Base-by-base conservation (phyloP, 768 basidiomycete species). In the Amanita polypyramis region DNA sequence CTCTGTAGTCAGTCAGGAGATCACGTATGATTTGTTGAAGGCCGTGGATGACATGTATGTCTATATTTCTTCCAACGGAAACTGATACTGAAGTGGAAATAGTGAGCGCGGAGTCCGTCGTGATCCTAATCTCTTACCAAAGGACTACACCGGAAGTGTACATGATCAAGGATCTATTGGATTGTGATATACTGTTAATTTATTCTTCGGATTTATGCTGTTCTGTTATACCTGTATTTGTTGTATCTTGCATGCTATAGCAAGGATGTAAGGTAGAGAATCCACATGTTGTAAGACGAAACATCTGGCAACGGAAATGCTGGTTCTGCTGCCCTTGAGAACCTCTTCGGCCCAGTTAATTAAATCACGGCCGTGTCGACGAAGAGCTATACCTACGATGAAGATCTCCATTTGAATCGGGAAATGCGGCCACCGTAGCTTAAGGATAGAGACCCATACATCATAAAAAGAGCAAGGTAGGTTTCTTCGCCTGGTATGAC, bases 1-100 rank as follows among this genome's bases (percentile, higher is more conserved):
- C 66, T 95, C 92, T n/a, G 84, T 86, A 43, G 90, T 99, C 15
- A 85, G 74, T 43, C 76, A 89, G 57, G 82, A 86, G 65, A 91
- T 98, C 59, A 96, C 93, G 59, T 96, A 94, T 60, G 96, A 99
- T 65, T 74, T 99, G 21, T 71, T 96, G 60, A 73, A 80, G 38
- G 88, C 90, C 2, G 67, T 96, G 5, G 94, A 98, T 60, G 86
- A 91, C 62, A 85, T 98, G 89, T 96, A 64, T 62, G 91, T 74
- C 2, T 35, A n/a, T 21, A 44, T 19, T 49, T 45, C 39, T 51
- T 33, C 25, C 12, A 47, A n/a, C 15, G 7, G 11, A 5, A n/a
- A 32, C 3, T 17, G 11, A 37, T 35, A n/a, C 45, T 47, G 12
- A 34, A 1, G 35, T 49, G 34, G 39, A 38, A 36, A n/a, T 54